Evolutionary conservation across 768 basidiomycete species (phyloP), one percentile per base, ranked within the genome.

Genomic region (Kwoniella pini): DNA sequence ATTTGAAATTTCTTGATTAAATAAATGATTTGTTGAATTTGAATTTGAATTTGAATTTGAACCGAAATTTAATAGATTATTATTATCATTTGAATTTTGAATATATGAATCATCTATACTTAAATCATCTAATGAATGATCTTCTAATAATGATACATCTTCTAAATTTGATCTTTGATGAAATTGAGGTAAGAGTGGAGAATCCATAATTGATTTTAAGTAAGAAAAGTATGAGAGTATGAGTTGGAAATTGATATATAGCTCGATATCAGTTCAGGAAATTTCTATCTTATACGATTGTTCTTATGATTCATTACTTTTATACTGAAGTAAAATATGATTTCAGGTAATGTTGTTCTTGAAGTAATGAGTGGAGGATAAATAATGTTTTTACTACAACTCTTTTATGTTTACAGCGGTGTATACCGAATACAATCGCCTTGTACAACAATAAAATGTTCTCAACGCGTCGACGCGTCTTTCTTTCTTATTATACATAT

Each of bases 131-230:
- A 73, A 24, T 4, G 62, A 62, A 5, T 63, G 57, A 24, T 61
- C 58, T 3, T 63, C 61, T 15, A 59, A 24, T 10, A 61, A 22
- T 27, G 48, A 51, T 19, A 54, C 39, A 13, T 56, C 43, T 10
- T n/a, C 15, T n/a, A 49, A 24, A 57, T 36, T 19, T 36, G 56
- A 21, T 48, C 51, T 44, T 11, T 54, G n/a, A 7, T 57, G 33
- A 21, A 70, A 52, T 4, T 65, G 67, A 6, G 71, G 71, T 11
- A 73, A 38, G 1, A 73, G 51, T 13, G 71, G 71, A 9, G 71
- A 73, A 55, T 73, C 69, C 71, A 70, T 73, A 15, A 19, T 54
- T n/a, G n/a, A n/a, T n/a, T n/a, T n/a, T n/a, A n/a, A n/a, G n/a
- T n/a, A n/a, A n/a, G n/a, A n/a, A n/a, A n/a, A n/a, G n/a, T n/a